These are phyloP conservation scores for Flaveria robusta DNA, from an alignment of 129 eudicot genomes.

Conservation along the genomic window DNA sequence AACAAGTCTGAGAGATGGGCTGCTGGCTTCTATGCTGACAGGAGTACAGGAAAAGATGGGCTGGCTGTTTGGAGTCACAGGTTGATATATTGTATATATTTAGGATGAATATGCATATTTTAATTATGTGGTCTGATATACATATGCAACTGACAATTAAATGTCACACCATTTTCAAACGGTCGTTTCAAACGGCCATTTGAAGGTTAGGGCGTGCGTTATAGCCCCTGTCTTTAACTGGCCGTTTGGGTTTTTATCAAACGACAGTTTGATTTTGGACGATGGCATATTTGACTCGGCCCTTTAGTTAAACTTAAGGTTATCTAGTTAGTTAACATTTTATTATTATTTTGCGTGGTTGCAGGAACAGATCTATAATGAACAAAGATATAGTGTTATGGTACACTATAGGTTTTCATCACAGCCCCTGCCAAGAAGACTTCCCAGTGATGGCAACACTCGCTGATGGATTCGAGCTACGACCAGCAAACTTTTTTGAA, in stretches of 20 bases:
- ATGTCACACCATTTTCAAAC: no score
- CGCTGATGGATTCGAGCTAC: constrained; percentile 59
- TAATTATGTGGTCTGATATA: no score
- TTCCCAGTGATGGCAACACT: constrained; percentile 72
- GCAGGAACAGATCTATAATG: constrained; percentile 63
- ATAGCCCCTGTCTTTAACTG: no score
- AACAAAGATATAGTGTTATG: constrained; percentile 79
- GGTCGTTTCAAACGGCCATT: no score
- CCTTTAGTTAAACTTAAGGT: neutral
- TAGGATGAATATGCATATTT: neutral
- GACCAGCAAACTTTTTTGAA: constrained; percentile 74
- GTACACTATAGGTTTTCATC: constrained; percentile 86
- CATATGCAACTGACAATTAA: no score
- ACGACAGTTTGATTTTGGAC: no score
- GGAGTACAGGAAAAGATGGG: constrained; percentile 85
- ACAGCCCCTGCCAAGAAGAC: constrained; percentile 72
- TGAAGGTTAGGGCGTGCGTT: no score
- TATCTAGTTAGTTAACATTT: neutral
- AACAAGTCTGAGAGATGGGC: constrained; percentile 86
- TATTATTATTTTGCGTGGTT: constrained; percentile 8
- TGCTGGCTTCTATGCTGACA: constrained; percentile 86
- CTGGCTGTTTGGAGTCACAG: constrained; percentile 70
- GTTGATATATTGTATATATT: constrained; percentile 28
- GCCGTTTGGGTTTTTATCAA: no score
- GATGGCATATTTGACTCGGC: no score